Percentiles rank a stretch among this genome's conserved stretches.
These are phyloP conservation scores for Hemerocallis citrina DNA, from an alignment of 106 monocot species.

Conservation along the genomic window DNA sequence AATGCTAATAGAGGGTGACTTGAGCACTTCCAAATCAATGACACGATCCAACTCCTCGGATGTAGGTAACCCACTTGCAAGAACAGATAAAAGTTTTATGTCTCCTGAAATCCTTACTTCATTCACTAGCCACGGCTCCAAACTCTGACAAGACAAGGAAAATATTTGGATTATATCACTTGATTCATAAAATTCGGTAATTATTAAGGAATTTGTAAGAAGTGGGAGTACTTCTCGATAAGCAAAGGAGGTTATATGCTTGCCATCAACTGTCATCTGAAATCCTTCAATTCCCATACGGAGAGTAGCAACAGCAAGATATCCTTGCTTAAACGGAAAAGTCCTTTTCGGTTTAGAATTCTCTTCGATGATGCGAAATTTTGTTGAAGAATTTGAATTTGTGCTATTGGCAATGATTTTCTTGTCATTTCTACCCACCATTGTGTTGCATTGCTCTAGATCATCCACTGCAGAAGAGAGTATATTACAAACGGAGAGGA, in stretches of 20 bases:
- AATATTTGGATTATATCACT: constrained; percentile 3
- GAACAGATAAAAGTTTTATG: constrained; percentile 61
- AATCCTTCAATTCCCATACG: constrained; percentile 77
- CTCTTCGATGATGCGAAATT: constrained; percentile 2
- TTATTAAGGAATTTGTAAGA: neutral
- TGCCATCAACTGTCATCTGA: constrained; percentile 95
- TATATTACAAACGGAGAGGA: neutral
- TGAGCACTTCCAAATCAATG: constrained; percentile 56
- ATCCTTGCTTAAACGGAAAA: constrained; percentile 83
- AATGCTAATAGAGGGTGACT: constrained; percentile 37
- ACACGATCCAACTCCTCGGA: constrained; percentile 75
- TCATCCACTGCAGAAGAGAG: constrained; percentile 58
- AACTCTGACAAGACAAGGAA: constrained; percentile 35
- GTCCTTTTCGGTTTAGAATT: constrained; percentile 21
- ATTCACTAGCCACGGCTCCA: constrained; percentile 92
- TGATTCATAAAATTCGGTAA: neutral
- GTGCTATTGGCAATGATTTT: constrained; percentile 12
- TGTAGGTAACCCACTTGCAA: constrained; percentile 88
- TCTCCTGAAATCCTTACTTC: constrained; percentile 85
- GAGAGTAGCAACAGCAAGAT: constrained; percentile 67
- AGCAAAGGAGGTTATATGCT: constrained; percentile 85
- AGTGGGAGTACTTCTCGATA: constrained; percentile 64
- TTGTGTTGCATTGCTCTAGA: constrained; percentile 56
- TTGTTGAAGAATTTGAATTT: constrained; percentile 29
- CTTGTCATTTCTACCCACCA: constrained; percentile 52